Evolutionary conservation across 2,329 filamentous ascomycete species (phyloP), one percentile per base, ranked within the genome.

Genomic region (Aspergillus pseudoterreus): DNA sequence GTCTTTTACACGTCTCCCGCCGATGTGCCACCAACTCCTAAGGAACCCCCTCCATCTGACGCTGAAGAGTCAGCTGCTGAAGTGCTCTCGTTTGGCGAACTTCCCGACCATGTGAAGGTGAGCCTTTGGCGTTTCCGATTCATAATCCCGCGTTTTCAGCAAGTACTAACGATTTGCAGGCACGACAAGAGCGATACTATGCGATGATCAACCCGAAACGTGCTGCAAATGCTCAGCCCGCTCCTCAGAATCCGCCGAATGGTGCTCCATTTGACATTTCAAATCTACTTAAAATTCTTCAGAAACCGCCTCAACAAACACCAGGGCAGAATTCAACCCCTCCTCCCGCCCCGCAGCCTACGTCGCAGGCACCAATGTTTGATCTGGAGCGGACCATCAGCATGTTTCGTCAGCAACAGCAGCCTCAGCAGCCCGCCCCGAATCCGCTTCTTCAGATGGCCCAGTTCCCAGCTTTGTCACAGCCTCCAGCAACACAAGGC

Each of bases 1-100:
- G 74, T 74, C 1, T 72, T 77, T 54, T 76, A 78, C 56, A 69
- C 74, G 1, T 74, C 71, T 24, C 65, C 68, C 43, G 68, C 69
- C 4, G 76, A 79, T 54, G 67, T 78, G 43, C 76, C 76, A 5
- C 57, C 69, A 4, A 72, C 75, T 4, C 75, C 76, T 6, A 77
- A 75, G 54, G 76, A 79, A 48, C 75, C 75, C 12, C 69, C 72
- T 22, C 59, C 67, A 17, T 60, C 66, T 11, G 65, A 65, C 35
- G 64, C 65, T 4, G 71, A 74, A 27, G 74, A 76, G 47, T 41
- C 57, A 3, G 62, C 59, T 14, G 45, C 63, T 2, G 72, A 72
- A 14, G 63, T 67, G 43, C 58, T 69, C 44, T 53, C 64, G 9
- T 78, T 78, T 56, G 76, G 76, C 35, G 68, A 76, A 45, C 60